phyloP scores from a whole-genome alignment of 176 grass and related monocot species.

The Bonia amplexicaulis region DNA sequence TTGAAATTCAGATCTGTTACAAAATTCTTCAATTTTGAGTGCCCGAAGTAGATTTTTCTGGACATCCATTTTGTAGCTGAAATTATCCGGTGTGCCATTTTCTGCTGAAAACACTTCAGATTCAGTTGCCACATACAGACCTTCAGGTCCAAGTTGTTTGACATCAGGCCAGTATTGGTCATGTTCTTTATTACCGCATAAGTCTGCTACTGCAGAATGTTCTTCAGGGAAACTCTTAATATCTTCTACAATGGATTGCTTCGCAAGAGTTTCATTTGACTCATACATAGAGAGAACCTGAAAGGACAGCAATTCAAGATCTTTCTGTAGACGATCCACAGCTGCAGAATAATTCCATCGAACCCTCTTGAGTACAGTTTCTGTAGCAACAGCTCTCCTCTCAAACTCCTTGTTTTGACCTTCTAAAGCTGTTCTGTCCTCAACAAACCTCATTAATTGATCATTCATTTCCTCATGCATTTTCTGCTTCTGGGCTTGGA shows the following conservation, averaged over 20 bases:
- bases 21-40: constrained; percentile 40
- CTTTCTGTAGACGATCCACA: constrained; percentile 88
- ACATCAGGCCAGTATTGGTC: constrained; percentile 15
- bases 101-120: constrained; percentile 12
- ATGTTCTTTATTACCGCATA: constrained; percentile 31
- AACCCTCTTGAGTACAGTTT: constrained; percentile 82
- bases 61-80: constrained; percentile 34
- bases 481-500: constrained; percentile 88
- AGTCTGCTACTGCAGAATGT: constrained; percentile 21
- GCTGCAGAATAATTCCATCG: constrained; percentile 80
- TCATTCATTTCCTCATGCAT: constrained; percentile 84
- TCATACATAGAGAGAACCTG: constrained; percentile 99
- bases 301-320: constrained; percentile 87
- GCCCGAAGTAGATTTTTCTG: constrained; percentile 33
- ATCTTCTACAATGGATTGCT: constrained; percentile 67
- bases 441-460: constrained; percentile 66
- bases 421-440: constrained; percentile 71
- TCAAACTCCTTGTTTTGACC: constrained; percentile 80
- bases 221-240: constrained; percentile 43
- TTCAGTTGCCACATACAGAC: constrained; percentile 17
- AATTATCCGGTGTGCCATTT: constrained; percentile 24
- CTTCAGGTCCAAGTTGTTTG: constrained; percentile 25
- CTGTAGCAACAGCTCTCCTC: constrained; percentile 74
- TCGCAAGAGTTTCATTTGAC: constrained; percentile 82
- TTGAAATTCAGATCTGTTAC: constrained; percentile 36